Evolutionary conservation across 192 early-diverging fungal species (phyloP), one percentile per base, ranked within the genome.

Genomic region (Ambispora gerdemannii): DNA sequence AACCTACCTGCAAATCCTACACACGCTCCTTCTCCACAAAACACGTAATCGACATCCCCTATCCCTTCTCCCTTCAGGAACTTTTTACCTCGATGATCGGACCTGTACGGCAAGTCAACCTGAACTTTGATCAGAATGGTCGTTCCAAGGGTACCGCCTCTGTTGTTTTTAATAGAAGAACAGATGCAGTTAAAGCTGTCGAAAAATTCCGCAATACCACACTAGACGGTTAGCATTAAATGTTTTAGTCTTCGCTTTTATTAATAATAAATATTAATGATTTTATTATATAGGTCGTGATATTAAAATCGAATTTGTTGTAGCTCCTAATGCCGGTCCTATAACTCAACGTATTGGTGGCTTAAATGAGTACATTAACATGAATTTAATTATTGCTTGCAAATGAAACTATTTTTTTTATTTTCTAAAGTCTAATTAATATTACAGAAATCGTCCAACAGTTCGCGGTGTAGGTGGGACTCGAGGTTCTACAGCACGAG

Each of bases 91-190:
- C 73, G 35, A 66, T 72, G 66, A 75, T 81, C 49, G 82, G 83
- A 33, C 83, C 83, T 43, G 74, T 84, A 69, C 75, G 76, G 36
- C 75, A 78, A 66, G 80, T 80, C 60, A 75, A 71, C n/a, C 73
- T 84, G 19, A 78, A 79, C 69, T 84, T 76, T 55, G 81, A 84
- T 60, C 76, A 84, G 72, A 71, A 75, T 58, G 83, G 82, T 63
- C 79, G 76, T 67, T 83, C 82, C 11, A 78, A 74, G 25, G 83
- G 83, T 61, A 78, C 79, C 4, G 83, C 81, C 38, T 49, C 71
- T 30, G 75, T 84, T 27, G 73, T 76, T 69, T 84, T 84, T 38
- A 61, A 56, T 28, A 80, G 82, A 27, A 71, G 71, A 49, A 73
- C 50, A 50, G 83, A 84, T 64, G 81, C 82, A 4, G 80, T 77